phyloP scores from a whole-genome alignment of 139 green algal genomes.

The Trebouxia sp. region DNA sequence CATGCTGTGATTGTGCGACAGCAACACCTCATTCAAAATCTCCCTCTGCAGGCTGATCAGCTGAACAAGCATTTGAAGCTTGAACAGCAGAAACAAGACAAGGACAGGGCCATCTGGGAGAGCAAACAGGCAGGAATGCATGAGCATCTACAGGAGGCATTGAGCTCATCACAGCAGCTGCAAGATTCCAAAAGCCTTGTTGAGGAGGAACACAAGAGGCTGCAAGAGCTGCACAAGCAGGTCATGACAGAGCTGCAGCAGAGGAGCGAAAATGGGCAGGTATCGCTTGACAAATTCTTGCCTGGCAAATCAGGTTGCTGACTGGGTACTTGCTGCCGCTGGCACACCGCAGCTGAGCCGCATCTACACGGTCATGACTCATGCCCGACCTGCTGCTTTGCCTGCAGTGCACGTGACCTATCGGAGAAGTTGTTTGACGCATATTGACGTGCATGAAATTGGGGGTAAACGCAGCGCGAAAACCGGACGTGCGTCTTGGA shows the following conservation, averaged over 20 bases:
- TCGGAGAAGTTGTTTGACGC: slow-evolving; percentile 6
- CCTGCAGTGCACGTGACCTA: not conserved
- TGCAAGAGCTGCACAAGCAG: slow-evolving; percentile 23
- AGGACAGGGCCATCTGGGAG: slow-evolving; percentile 24
- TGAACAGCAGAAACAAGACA: slow-evolving; percentile 30
- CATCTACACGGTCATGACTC: not conserved
- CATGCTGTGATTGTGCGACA: not conserved
- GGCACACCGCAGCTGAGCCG: not conserved
- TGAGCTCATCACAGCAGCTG: slow-evolving; percentile 26
- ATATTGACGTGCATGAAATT: not conserved
- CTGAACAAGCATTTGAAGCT: slow-evolving; percentile 21
- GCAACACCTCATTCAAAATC: not conserved
- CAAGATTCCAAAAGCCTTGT: not conserved
- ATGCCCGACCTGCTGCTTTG: not conserved
- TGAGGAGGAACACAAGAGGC: slow-evolving; percentile 11
- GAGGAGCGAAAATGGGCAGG: not conserved
- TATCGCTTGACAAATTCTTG: not conserved
- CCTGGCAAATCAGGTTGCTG: too few species aligned
- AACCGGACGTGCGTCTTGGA: too few species aligned
- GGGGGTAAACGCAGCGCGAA: not conserved
- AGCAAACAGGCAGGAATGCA: slow-evolving; percentile 5
- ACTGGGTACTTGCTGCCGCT: not conserved
- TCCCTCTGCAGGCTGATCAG: slow-evolving; percentile 26
- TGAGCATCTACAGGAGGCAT: not conserved
- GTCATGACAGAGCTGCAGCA: slow-evolving; percentile 26